Evolutionary conservation across 2,329 filamentous ascomycete genomes (phyloP), one percentile per base, ranked within the genome.

Genomic region (Fusarium chlamydosporum): DNA sequence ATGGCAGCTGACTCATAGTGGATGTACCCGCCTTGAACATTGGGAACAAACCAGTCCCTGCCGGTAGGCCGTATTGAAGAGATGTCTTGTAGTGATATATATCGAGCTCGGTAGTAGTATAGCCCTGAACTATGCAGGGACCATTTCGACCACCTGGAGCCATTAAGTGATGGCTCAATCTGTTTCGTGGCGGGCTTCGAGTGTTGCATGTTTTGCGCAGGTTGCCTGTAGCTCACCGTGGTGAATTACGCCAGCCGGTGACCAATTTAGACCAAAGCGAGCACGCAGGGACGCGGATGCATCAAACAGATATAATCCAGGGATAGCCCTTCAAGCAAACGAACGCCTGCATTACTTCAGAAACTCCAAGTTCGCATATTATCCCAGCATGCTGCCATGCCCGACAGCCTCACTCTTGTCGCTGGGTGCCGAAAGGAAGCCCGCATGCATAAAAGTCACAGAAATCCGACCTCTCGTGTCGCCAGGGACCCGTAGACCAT

Each of bases 91-190:
- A 64, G 56, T 27, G 71, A 55, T 45, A 74, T 61, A n/a, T 65
- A 65, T 10, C 72, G 69, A 20, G 57, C 71, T 56, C 72, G 72
- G 12, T 68, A 74, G 29, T 72, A 74, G 52, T 67, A 66, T 8
- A 61, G 38, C 4, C 58, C 47, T 3, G 67, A 65, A 7, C 31
- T 12, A 33, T 72, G 60, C 4, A 67, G 52, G 29, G 38, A 40
- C 72, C 72, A 74, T 54, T 62, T 54, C 2, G 67, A 68, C 71
- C 72, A 74, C 43, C 42, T 35, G 9, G 46, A 50, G 27, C 46
- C 40, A 37, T 26, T 35, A 40, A 46, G 42, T 18, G 33, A 34
- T 48, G 51, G 31, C 40, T 23, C 35, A 34, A 59, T 26, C 29
- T 57, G n/a, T 18, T 56, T 51, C 26, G 51, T 41, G 48, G 61